These are phyloP conservation scores for Boletus rufocinnamomeus DNA, from an alignment of 768 basidiomycete genomes.

Conservation along the genomic window DNA sequence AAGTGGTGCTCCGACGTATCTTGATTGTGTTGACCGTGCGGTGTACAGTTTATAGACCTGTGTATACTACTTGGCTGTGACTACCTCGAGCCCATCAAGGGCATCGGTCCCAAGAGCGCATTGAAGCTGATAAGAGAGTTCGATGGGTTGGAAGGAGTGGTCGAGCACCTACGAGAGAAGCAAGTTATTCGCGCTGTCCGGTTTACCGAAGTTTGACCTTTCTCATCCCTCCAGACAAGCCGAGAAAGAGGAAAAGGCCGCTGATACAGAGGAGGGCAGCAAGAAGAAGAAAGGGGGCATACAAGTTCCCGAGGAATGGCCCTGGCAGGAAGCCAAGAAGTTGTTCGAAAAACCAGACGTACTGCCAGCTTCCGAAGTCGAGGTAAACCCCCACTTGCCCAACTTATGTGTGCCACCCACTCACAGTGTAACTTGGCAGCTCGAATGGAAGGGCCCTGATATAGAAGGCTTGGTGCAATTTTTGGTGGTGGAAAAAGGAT, in stretches of 20 bases:
- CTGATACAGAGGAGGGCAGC: slow-evolving; percentile 41
- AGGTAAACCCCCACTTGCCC: slow-evolving; percentile 50
- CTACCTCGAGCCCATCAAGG: slow-evolving; percentile 98
- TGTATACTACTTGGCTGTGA: slow-evolving; percentile 97
- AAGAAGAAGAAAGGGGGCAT: slow-evolving; percentile 70
- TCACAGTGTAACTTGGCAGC: slow-evolving; percentile 42
- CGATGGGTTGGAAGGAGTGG: slow-evolving; percentile 66
- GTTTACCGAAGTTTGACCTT: not conserved
- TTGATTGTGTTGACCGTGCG: slow-evolving; percentile 2
- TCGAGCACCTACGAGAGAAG: slow-evolving; percentile 81
- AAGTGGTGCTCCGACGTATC: not conserved
- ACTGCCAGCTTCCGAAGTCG: slow-evolving; percentile 77
- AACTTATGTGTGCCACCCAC: not conserved
- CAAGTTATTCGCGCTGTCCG: slow-evolving; percentile 31
- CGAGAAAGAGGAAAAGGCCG: slow-evolving; percentile 47
- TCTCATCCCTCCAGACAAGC: slow-evolving; percentile 27
- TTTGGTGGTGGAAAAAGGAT: slow-evolving; percentile 92
- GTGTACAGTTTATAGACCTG: slow-evolving; percentile 84
- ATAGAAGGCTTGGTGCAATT: slow-evolving; percentile 93
- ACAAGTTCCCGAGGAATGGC: slow-evolving; percentile 91
- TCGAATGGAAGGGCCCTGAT: slow-evolving; percentile 94
- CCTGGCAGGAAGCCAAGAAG: slow-evolving; percentile 93
- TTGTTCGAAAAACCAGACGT: slow-evolving; percentile 92
- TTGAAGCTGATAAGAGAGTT: slow-evolving; percentile 89
- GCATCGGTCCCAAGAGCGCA: slow-evolving; percentile 93